phyloP scores from a whole-genome alignment of 371 early-diverging fungal genomes.

The Umbelopsis sp. region DNA sequence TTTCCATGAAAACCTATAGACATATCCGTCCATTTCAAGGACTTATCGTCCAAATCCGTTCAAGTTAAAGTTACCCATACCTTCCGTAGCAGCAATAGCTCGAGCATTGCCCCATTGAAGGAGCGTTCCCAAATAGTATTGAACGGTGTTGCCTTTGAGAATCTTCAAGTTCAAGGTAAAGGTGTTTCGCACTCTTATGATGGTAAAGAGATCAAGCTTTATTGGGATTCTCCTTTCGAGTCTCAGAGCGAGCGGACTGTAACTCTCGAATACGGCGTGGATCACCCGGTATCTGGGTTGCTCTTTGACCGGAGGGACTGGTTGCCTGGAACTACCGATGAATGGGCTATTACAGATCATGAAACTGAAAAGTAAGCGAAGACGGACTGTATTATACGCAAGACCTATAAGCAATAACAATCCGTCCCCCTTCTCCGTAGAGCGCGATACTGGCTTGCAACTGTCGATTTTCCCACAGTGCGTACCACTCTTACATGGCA shows the following conservation, averaged over 20 bases:
- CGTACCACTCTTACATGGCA: slow-evolving; percentile 52
- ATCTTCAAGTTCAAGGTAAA: slow-evolving; percentile 34
- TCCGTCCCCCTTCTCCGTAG: slow-evolving; percentile 23
- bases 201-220: slow-evolving; percentile 39
- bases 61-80: slow-evolving; percentile 35
- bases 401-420: slow-evolving; percentile 12
- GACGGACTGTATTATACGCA: not conserved
- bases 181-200: slow-evolving; percentile 38
- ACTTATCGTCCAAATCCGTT: slow-evolving; percentile 27
- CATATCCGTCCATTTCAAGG: slow-evolving; percentile 36
- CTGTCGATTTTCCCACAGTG: slow-evolving; percentile 60
- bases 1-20: slow-evolving; percentile 27
- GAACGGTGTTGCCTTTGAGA: slow-evolving; percentile 43
- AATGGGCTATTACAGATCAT: slow-evolving; percentile 38
- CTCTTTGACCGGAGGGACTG: slow-evolving; percentile 31
- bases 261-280: slow-evolving; percentile 39
- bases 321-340: slow-evolving; percentile 16
- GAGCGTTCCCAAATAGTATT: slow-evolving; percentile 28
- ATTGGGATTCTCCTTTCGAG: slow-evolving; percentile 46
- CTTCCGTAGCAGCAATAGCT: slow-evolving; percentile 29
- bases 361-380: slow-evolving; percentile 44
- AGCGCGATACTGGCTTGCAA: slow-evolving; percentile 65
- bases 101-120: slow-evolving; percentile 18
- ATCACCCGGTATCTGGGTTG: slow-evolving; percentile 46
- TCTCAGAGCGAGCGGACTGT: slow-evolving; percentile 34